phyloP scores from a whole-genome alignment of 2,329 filamentous ascomycete genomes.

The Microcyclospora pomicola region DNA sequence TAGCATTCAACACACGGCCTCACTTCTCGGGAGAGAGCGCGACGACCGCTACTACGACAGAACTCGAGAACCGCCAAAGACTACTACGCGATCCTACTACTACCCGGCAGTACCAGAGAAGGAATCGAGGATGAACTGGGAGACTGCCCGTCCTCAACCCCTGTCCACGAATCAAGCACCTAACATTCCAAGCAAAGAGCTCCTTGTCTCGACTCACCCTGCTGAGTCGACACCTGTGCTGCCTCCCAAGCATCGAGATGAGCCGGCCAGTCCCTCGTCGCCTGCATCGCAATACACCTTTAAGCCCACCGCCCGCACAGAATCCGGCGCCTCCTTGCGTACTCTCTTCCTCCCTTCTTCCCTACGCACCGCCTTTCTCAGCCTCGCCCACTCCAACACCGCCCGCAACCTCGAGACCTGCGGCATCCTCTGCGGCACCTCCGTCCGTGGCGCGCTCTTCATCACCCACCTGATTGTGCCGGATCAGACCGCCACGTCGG shows the following conservation, averaged over 20 bases:
- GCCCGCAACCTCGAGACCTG: conserved; percentile 77
- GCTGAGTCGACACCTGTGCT: conserved; percentile 18
- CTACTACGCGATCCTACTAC: conserved; percentile 20
- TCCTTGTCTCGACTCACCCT: not conserved
- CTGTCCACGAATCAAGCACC: conserved; percentile 9
- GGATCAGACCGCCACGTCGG: conserved; percentile 74
- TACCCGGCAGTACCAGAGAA: conserved; percentile 33
- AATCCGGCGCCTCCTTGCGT: conserved; percentile 74
- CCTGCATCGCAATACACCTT: conserved; percentile 52
- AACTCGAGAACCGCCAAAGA: not conserved
- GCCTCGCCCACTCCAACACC: conserved; percentile 64
- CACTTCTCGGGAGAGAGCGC: not conserved
- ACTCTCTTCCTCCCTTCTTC: conserved; percentile 73
- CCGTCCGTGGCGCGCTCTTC: conserved; percentile 88
- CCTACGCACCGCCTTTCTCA: conserved; percentile 61
- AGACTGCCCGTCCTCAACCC: conserved; percentile 12
- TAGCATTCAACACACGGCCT: not conserved
- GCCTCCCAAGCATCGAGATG: conserved; percentile 9
- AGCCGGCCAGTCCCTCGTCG: conserved; percentile 17
- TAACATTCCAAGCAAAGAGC: conserved; percentile 18
- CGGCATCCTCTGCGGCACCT: conserved; percentile 79
- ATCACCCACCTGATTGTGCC: conserved; percentile 80
- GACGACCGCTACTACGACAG: not conserved
- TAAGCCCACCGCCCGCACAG: conserved; percentile 71
- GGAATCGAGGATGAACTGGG: conserved; percentile 23